These are phyloP conservation scores for Monotropa hypopitys DNA, from an alignment of 179 eudicot species.

Conservation along the genomic window DNA sequence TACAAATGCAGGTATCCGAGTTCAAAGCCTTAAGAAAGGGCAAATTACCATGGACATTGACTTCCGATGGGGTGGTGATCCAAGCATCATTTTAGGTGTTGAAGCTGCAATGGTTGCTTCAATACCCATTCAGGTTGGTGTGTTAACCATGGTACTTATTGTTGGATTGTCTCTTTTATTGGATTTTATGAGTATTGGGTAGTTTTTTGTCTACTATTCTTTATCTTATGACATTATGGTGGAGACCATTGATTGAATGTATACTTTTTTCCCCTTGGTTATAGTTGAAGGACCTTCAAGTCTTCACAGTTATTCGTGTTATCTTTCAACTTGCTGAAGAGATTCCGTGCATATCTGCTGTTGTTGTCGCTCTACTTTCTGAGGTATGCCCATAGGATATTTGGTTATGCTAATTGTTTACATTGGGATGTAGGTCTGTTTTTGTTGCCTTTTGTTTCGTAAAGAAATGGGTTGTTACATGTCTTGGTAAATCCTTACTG, in stretches of 20 bases:
- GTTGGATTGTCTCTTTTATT: not conserved
- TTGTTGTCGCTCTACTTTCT: constrained; percentile 85
- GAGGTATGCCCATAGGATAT: constrained; percentile 35
- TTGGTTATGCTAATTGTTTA: not conserved
- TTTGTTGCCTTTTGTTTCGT: not conserved
- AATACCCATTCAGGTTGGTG: constrained; percentile 78
- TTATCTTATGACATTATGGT: not conserved
- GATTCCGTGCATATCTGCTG: constrained; percentile 96
- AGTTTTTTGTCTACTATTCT: not conserved
- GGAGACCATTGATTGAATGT: constrained; percentile 1
- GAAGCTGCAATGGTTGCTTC: constrained; percentile 84
- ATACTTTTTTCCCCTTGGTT: constrained; percentile 8
- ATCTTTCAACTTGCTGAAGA: constrained; percentile 90
- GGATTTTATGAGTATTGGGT: not conserved
- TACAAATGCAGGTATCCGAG: constrained; percentile 69
- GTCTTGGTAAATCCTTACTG: not conserved
- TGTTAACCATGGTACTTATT: not conserved
- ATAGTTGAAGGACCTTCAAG: constrained; percentile 91
- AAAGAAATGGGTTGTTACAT: not conserved
- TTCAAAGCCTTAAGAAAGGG: constrained; percentile 81
- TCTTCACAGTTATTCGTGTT: constrained; percentile 82
- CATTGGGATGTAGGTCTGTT: not conserved
- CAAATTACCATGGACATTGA: constrained; percentile 94
- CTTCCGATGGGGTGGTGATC: constrained; percentile 94
- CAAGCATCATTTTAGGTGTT: constrained; percentile 64